A percentile compares a stretch with the other conserved stretches of the same genome.
phyloP scores from a whole-genome alignment of 306 rosid species.

The Lagenaria siceraria region DNA sequence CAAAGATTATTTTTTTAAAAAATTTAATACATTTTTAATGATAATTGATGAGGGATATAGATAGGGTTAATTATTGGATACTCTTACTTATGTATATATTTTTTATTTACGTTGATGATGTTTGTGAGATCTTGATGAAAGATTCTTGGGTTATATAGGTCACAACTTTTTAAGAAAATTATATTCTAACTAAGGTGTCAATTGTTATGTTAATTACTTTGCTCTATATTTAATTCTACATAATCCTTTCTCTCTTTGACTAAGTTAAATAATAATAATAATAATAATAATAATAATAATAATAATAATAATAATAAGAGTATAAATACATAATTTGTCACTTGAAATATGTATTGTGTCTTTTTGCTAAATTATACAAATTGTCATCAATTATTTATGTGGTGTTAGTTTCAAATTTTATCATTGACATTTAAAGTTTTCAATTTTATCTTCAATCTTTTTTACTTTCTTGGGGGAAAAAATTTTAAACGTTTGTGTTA shows the following conservation, averaged over 20 bases:
- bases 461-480: too few relatives aligned
- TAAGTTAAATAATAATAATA: neutral
- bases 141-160: neutral
- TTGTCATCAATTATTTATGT: too few relatives aligned
- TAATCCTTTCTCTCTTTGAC: neutral
- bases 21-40: neutral
- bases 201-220: neutral
- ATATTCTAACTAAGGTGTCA: neutral
- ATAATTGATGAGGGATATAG: neutral
- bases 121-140: neutral
- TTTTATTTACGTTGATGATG: neutral
- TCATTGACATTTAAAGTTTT: too few relatives aligned
- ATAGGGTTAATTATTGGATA: neutral
- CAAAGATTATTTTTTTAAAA: neutral
- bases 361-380: neutral
- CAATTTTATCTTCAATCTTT: too few relatives aligned
- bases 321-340: neutral
- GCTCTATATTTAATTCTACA: neutral
- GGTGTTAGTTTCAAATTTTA: neutral
- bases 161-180: neutral
- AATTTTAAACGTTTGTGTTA: too few relatives aligned
- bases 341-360: neutral
- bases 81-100: neutral
- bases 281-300: too few relatives aligned
- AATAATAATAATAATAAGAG: too few relatives aligned